Conservation (phyloP, 2,329 filamentous ascomycete genomes). For the Pyricularia sp. region DNA sequence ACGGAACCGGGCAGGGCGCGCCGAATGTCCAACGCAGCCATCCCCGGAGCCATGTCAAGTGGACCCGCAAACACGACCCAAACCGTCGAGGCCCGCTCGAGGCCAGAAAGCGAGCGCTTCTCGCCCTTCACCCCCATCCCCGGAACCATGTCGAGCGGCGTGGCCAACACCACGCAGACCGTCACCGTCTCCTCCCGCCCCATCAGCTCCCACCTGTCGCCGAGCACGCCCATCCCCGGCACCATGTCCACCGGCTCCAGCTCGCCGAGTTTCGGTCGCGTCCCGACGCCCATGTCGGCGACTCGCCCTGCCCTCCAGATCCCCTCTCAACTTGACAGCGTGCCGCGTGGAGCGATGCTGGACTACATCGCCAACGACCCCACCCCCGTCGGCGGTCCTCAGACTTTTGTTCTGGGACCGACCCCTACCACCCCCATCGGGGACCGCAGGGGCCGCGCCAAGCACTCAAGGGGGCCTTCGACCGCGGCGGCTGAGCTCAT, state of each 20-base stretch:
- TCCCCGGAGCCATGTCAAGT: background rate
- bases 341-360: background rate
- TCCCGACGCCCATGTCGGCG: background rate
- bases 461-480: background rate
- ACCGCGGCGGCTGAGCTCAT: background rate
- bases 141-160: background rate
- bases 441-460: background rate
- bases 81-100: background rate
- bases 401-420: background rate
- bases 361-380: background rate
- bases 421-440: background rate
- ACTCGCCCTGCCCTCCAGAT: background rate
- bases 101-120: background rate
- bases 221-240: background rate
- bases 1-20: background rate
- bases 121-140: background rate
- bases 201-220: background rate
- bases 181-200: background rate
- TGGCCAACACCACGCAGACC: background rate
- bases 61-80: background rate
- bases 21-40: background rate
- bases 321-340: background rate
- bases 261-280: background rate
- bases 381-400: background rate
- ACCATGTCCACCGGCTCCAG: background rate